Percentiles rank a stretch among this genome's conserved stretches.
These are phyloP conservation scores for Agaricus sinodeliciosus DNA, from an alignment of 768 basidiomycete genomes.

Conservation along the genomic window DNA sequence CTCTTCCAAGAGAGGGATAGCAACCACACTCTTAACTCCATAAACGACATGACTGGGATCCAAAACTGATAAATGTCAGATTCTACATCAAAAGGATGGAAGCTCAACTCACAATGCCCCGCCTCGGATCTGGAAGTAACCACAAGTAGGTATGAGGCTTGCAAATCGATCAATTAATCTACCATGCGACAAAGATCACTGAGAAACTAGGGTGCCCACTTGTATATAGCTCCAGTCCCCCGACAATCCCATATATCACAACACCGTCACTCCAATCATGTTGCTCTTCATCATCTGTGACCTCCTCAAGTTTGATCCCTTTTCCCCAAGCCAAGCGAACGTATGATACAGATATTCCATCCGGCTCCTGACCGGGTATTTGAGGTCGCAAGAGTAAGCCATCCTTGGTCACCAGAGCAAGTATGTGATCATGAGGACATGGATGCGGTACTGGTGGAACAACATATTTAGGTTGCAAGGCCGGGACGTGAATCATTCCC, in stretches of 20 bases:
- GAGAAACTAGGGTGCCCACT: slow-evolving; percentile 34
- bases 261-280: slow-evolving; percentile 51
- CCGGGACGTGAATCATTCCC: slow-evolving; percentile 14
- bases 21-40: slow-evolving; percentile 58
- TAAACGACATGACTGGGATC: slow-evolving; percentile 58
- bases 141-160: slow-evolving; percentile 74
- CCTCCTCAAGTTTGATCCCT: slow-evolving; percentile 43
- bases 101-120: slow-evolving; percentile 51
- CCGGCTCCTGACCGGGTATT: slow-evolving; percentile 18
- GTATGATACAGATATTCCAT: slow-evolving; percentile 13
- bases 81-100: background rate
- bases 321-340: slow-evolving; percentile 54
- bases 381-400: slow-evolving; percentile 68
- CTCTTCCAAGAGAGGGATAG: slow-evolving; percentile 66
- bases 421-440: slow-evolving; percentile 62
- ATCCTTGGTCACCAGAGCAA: slow-evolving; percentile 47
- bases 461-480: slow-evolving; percentile 56
- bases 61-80: slow-evolving; percentile 43
- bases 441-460: slow-evolving; percentile 73
- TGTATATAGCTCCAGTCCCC: slow-evolving; percentile 65
- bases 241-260: slow-evolving; percentile 71
- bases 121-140: slow-evolving; percentile 57
- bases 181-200: slow-evolving; percentile 4
- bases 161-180: slow-evolving; percentile 8
- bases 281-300: slow-evolving; percentile 28